Evolutionary conservation across 495 filamentous ascomycete species (phyloP), one percentile per base, ranked within the genome.

Genomic region (Rusavskia elegans): DNA sequence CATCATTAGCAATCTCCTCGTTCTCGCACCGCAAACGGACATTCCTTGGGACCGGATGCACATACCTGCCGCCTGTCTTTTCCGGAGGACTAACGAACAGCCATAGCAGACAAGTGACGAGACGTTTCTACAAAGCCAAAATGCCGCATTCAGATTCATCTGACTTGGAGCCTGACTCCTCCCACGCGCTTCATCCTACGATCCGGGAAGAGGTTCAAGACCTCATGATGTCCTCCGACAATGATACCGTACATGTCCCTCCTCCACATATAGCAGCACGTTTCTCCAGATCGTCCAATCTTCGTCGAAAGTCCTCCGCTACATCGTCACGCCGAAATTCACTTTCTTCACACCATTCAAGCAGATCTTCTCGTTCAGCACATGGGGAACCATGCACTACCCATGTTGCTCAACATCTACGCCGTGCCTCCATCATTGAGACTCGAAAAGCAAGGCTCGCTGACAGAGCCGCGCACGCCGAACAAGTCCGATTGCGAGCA

Each of bases 401-500:
- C 59, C 77, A 90, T 65, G 72, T 95, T 51, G 89, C 87, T 32
- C 88, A 94, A 61, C 87, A 96, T 61, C 76, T 96, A 37, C 87
- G 89, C 30, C 85, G 89, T 45, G 83, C 85, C 8, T 90, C 87
- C 23, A 94, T 98, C 50, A 75, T 97, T 52, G 90, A 98, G 65
- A 85, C 78, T 59, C 85, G 92, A 39, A 96, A 95, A 64, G 92
- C 89, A 7, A 81, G 89, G 45, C 77, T 97, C 25, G 92, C 93
- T 50, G 92, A 95, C 64, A 79, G 90, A 41, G 93, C 90, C 11
- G 86, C 87, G 41, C 88, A 98, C 69, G 92, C 89, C 45, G 92
- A 98, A 64, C 89, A 95, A 69, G 92, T 98, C n/a, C 85, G 92
- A 52, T 70, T 92, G 50, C 83, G 84, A 51, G 92, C 86, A 42